Percentiles rank a stretch among this genome's conserved stretches.
These are phyloP conservation scores for Puccinia triticina DNA, from an alignment of 1,284 basidiomycete genomes.

Conservation along the genomic window DNA sequence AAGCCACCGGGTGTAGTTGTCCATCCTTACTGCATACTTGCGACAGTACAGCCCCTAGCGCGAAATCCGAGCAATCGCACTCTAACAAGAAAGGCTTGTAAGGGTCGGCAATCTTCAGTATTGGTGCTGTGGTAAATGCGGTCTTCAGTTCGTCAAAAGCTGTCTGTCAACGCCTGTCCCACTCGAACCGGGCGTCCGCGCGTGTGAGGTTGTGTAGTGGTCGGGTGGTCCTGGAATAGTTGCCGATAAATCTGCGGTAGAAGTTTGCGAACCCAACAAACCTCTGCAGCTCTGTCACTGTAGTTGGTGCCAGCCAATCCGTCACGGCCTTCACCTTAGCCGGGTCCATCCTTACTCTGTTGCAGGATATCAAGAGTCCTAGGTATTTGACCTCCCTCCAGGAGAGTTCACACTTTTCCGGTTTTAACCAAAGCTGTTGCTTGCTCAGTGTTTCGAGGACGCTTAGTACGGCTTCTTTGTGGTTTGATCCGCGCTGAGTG, in stretches of 20 bases:
- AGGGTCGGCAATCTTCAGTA: too few species aligned
- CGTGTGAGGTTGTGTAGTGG: background rate
- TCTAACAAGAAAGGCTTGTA: too few species aligned
- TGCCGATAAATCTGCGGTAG: too few species aligned
- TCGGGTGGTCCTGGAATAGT: too few species aligned
- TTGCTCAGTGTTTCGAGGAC: background rate
- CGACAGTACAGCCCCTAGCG: background rate
- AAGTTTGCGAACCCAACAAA: too few species aligned
- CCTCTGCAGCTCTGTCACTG: too few species aligned
- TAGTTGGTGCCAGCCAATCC: too few species aligned
- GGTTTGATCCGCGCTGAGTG: background rate
- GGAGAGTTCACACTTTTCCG: background rate
- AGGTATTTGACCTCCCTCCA: too few species aligned
- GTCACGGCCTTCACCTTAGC: too few species aligned
- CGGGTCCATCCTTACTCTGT: too few species aligned
- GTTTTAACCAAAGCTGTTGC: background rate
- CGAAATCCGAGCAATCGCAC: slow-evolving; percentile 32
- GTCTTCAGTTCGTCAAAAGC: slow-evolving; percentile 6
- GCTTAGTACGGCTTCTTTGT: background rate
- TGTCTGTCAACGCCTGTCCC: background rate
- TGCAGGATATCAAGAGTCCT: too few species aligned
- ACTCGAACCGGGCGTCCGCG: background rate
- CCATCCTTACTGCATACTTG: background rate
- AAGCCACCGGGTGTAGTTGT: slow-evolving; percentile 16
- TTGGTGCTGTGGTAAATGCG: slow-evolving; percentile 5